Evolutionary conservation across 352 stramenopile species (phyloP).

Genomic region (Peronospora belbahrii): DNA sequence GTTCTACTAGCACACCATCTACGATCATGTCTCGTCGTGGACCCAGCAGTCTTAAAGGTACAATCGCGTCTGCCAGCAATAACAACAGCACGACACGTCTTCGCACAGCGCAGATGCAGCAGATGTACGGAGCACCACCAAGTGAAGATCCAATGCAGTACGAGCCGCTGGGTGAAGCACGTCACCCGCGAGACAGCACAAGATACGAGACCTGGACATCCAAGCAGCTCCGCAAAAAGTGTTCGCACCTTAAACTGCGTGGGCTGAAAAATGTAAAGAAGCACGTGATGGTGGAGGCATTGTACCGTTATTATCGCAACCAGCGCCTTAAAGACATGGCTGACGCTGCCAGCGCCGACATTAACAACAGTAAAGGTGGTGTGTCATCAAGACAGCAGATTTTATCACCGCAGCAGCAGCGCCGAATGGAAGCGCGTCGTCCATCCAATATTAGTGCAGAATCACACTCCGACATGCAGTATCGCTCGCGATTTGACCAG

Average conservation of each 20-base stretch:
- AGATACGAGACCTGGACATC: constrained; percentile 78
- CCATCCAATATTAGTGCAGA: constrained; percentile 7
- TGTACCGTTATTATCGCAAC: constrained; percentile 73
- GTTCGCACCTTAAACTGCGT: constrained; percentile 69
- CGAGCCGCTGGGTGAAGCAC: constrained; percentile 36
- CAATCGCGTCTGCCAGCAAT: not conserved
- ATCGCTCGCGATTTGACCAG: constrained; percentile 23
- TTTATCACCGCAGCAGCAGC: constrained; percentile 6
- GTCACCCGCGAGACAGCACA: constrained; percentile 45
- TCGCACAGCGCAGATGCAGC: constrained; percentile 4
- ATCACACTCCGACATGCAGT: constrained; percentile 13
- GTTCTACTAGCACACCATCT: constrained; percentile 2
- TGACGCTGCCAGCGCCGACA: constrained; percentile 5
- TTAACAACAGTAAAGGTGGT: not conserved
- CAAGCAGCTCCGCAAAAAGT: constrained; percentile 78
- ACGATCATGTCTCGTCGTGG: constrained; percentile 8
- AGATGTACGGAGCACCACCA: constrained; percentile 16
- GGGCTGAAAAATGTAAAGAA: constrained; percentile 83
- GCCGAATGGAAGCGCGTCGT: constrained; percentile 9
- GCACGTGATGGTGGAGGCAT: constrained; percentile 76
- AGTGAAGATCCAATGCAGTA: constrained; percentile 35
- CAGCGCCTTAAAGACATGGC: constrained; percentile 46
- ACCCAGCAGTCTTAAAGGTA: constrained; percentile 8
- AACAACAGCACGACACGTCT: not conserved
- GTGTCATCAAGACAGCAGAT: constrained; percentile 3